Percentiles rank a stretch among this genome's conserved stretches.
These are phyloP conservation scores for Neofusicoccum ribis DNA, from an alignment of 2,329 filamentous ascomycete genomes.

Conservation along the genomic window DNA sequence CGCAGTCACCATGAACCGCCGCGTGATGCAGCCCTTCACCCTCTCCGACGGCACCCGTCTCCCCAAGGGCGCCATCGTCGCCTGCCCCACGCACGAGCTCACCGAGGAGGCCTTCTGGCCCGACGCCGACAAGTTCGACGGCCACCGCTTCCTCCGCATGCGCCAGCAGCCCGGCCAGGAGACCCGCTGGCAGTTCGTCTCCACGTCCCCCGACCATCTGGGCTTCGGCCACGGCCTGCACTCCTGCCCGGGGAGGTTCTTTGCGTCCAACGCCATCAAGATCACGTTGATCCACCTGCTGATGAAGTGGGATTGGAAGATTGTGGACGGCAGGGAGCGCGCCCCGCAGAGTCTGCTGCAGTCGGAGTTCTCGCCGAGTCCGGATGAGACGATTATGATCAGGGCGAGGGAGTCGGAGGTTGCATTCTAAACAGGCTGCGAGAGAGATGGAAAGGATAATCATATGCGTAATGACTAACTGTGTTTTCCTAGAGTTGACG, in stretches of 20 bases:
- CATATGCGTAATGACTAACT: too few species aligned
- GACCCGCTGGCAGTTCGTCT: constrained; percentile 6
- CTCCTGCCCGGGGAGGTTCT: constrained; percentile 35
- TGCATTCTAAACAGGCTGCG: not conserved
- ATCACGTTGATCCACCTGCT: constrained; percentile 23
- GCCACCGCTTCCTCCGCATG: constrained; percentile 11
- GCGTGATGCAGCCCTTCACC: not conserved
- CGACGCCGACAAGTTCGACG: not conserved
- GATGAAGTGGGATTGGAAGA: not conserved
- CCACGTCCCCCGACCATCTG: constrained; percentile 25
- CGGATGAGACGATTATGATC: not conserved
- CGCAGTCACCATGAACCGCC: not conserved
- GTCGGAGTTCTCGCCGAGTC: not conserved
- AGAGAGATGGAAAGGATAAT: too few species aligned
- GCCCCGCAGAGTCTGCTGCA: not conserved
- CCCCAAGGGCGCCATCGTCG: constrained; percentile 3
- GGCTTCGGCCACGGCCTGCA: constrained; percentile 34
- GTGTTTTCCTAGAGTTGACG: too few species aligned
- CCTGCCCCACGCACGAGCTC: not conserved
- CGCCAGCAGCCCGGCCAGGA: not conserved
- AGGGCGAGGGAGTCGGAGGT: not conserved
- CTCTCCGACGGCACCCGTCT: constrained; percentile 8
- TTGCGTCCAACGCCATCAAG: constrained; percentile 36
- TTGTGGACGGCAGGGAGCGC: not conserved
- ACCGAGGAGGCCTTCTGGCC: constrained; percentile 4